Evolutionary conservation across 345 rosid genomes (phyloP).

Genomic region (Theobroma cacao): DNA sequence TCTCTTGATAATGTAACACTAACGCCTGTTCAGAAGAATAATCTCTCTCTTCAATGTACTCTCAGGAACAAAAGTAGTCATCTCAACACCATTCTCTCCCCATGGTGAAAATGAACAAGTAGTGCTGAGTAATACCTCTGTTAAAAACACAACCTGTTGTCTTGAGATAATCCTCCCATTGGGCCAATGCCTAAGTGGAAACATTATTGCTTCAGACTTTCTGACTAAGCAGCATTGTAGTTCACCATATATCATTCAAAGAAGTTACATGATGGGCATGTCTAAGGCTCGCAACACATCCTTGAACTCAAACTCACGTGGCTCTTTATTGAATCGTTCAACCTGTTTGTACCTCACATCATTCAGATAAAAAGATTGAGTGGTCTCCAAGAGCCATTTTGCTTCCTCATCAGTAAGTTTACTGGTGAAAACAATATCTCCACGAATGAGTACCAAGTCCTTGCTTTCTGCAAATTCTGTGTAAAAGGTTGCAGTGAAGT

Average conservation of each 20-base stretch:
- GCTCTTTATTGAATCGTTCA: conserved; percentile 73
- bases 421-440: conserved; percentile 86
- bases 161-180: too few relatives aligned
- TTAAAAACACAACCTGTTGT: neutral
- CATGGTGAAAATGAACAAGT: neutral
- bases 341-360: conserved; percentile 76
- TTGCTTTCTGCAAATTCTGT: conserved; percentile 78
- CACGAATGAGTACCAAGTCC: conserved; percentile 78
- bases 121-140: neutral
- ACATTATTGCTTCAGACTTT: neutral
- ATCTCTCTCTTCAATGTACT: neutral
- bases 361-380: conserved; percentile 84
- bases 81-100: neutral
- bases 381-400: conserved; percentile 85
- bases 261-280: conserved; percentile 62
- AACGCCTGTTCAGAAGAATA: neutral
- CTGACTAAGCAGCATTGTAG: neutral
- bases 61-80: neutral
- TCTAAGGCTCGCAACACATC: conserved; percentile 77
- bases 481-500: conserved; percentile 63
- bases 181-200: neutral
- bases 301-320: conserved; percentile 81
- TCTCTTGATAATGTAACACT: neutral
- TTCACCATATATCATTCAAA: neutral
- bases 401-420: conserved; percentile 87